Conservation (phyloP, 441 rosid species). For the Manihot esculenta region DNA sequence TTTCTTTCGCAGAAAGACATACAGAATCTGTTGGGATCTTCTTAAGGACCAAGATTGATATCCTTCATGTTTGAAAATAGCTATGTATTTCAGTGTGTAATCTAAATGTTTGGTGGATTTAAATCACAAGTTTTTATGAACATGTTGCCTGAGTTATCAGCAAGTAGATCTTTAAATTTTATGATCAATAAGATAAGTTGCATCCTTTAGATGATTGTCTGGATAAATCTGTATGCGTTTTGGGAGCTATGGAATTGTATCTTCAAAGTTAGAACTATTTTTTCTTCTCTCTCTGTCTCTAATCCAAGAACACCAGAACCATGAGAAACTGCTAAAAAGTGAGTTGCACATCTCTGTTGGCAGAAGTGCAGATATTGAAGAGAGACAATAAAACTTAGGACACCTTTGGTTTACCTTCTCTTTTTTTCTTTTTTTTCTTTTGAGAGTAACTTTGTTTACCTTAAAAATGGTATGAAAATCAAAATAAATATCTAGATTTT, state of each 20-base stretch:
- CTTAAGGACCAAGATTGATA: constrained; percentile 32
- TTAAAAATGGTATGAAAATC: too few relatives aligned
- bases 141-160: neutral
- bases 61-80: neutral
- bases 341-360: too few relatives aligned
- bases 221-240: neutral
- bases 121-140: neutral
- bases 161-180: neutral
- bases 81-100: neutral
- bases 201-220: neutral
- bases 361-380: too few relatives aligned
- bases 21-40: constrained; percentile 48
- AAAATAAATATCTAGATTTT: too few relatives aligned
- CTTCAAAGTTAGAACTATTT: too few relatives aligned
- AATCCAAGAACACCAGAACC: too few relatives aligned
- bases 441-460: too few relatives aligned
- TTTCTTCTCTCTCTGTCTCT: too few relatives aligned
- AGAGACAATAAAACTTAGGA: too few relatives aligned
- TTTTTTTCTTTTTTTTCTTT: too few relatives aligned
- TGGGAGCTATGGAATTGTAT: neutral
- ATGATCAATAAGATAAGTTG: neutral
- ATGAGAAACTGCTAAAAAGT: too few relatives aligned
- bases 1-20: constrained; percentile 62
- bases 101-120: neutral
- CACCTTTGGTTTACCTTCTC: too few relatives aligned